These are phyloP conservation scores for Gonapodya sp. DNA, from an alignment of 192 early-diverging fungal genomes.

Conservation along the genomic window DNA sequence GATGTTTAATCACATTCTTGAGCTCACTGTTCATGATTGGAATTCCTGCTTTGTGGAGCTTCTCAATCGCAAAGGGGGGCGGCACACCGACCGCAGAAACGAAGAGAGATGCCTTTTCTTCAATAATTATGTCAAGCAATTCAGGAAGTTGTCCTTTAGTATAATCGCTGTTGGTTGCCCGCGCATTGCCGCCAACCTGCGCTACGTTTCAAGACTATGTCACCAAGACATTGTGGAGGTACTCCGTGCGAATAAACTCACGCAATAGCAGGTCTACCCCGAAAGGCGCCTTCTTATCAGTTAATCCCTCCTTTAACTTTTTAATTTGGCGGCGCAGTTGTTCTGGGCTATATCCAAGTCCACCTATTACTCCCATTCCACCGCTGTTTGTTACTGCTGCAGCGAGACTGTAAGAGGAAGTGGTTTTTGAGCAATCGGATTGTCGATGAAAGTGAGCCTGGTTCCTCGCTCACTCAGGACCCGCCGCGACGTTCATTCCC, in stretches of 20 bases:
- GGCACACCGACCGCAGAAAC: conserved; percentile 36
- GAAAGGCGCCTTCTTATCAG: conserved; percentile 29
- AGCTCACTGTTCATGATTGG: conserved; percentile 30
- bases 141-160: conserved; percentile 34
- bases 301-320: conserved; percentile 17
- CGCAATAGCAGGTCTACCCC: conserved; percentile 33
- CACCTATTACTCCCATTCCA: conserved; percentile 34
- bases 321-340: conserved; percentile 18
- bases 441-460: no score
- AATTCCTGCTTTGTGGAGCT: conserved; percentile 32
- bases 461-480: neutral
- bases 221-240: no score
- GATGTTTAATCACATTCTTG: neutral
- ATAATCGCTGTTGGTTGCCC: conserved; percentile 29
- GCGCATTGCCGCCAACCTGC: conserved; percentile 33
- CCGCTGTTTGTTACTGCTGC: conserved; percentile 32
- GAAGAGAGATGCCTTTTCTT: conserved; percentile 28
- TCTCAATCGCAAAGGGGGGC: conserved; percentile 30
- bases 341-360: conserved; percentile 15
- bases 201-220: no score
- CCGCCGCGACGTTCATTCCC: neutral
- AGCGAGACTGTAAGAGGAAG: neutral
- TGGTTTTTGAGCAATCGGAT: neutral
- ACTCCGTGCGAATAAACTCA: neutral
- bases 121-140: conserved; percentile 33